phyloP scores from a whole-genome alignment of 1,139 yeast genomes.

The Saccharomyces hybrid region DNA sequence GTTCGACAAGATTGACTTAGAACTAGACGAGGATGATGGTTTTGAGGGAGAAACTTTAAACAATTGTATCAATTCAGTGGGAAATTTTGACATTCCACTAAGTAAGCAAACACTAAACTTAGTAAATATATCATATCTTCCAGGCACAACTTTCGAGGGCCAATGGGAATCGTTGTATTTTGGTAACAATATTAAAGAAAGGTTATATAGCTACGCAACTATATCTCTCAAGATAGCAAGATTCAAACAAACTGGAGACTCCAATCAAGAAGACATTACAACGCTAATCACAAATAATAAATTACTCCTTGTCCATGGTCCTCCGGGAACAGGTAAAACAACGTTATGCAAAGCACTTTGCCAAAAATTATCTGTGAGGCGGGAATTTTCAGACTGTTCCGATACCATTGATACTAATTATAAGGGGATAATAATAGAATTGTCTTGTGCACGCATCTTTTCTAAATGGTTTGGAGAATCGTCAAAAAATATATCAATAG shows the following conservation, averaged over 20 bases:
- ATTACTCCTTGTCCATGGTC: slow-evolving; percentile 37
- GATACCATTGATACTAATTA: slow-evolving; percentile 7
- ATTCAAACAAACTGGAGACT: slow-evolving; percentile 5
- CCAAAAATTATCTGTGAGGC: slow-evolving; percentile 32
- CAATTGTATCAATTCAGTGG: neutral
- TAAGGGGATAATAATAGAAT: slow-evolving; percentile 30
- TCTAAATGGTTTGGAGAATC: slow-evolving; percentile 40
- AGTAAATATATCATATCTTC: slow-evolving; percentile 21
- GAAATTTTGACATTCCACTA: slow-evolving; percentile 10
- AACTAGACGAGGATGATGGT: slow-evolving; percentile 10
- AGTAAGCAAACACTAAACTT: slow-evolving; percentile 18
- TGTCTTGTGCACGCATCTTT: slow-evolving; percentile 35
- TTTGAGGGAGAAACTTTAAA: slow-evolving; percentile 7
- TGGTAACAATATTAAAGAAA: slow-evolving; percentile 25
- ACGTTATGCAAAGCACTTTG: slow-evolving; percentile 40
- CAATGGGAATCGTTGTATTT: slow-evolving; percentile 32
- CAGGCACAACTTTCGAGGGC: slow-evolving; percentile 25
- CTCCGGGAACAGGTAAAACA: slow-evolving; percentile 50
- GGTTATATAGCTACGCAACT: slow-evolving; percentile 27
- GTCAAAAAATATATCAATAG: slow-evolving; percentile 32
- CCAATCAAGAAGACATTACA: neutral
- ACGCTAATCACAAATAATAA: slow-evolving; percentile 20
- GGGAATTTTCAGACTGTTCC: slow-evolving; percentile 4
- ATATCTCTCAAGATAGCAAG: slow-evolving; percentile 24
- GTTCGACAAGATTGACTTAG: slow-evolving; percentile 26